Conservation (phyloP, 2,329 filamentous ascomycete species). For the Neopestalotiopsis sp. region DNA sequence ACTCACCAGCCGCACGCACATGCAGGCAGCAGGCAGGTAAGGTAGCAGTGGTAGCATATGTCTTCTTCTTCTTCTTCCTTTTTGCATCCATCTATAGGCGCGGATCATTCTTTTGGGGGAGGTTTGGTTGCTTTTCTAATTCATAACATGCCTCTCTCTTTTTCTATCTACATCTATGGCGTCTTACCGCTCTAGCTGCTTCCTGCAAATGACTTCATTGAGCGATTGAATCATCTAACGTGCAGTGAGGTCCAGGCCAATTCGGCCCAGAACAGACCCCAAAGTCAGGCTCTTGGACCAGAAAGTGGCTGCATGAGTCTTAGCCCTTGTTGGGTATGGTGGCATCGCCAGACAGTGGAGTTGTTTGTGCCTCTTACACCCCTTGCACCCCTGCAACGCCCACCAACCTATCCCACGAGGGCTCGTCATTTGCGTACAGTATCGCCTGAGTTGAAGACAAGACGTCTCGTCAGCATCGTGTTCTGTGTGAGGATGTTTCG, state of each 20-base stretch:
- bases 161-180: background rate
- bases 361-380: conserved; percentile 7
- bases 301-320: conserved; percentile 20
- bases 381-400: conserved; percentile 22
- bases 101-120: too few relatives aligned
- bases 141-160: background rate
- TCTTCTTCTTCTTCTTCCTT: background rate
- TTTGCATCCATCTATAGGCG: background rate
- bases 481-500: background rate
- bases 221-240: background rate
- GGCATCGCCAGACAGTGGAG: conserved; percentile 19
- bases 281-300: conserved; percentile 9
- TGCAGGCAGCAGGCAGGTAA: background rate
- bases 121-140: background rate
- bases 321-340: conserved; percentile 20
- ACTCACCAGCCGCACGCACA: background rate
- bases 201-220: background rate
- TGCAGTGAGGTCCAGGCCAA: background rate
- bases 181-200: background rate
- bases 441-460: conserved; percentile 18
- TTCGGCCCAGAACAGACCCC: background rate
- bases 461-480: conserved; percentile 2
- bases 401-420: conserved; percentile 28
- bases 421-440: conserved; percentile 33
- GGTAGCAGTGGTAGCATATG: background rate